Conservation (phyloP, 805 yeast genomes). For the Ogataea degrootiae region DNA sequence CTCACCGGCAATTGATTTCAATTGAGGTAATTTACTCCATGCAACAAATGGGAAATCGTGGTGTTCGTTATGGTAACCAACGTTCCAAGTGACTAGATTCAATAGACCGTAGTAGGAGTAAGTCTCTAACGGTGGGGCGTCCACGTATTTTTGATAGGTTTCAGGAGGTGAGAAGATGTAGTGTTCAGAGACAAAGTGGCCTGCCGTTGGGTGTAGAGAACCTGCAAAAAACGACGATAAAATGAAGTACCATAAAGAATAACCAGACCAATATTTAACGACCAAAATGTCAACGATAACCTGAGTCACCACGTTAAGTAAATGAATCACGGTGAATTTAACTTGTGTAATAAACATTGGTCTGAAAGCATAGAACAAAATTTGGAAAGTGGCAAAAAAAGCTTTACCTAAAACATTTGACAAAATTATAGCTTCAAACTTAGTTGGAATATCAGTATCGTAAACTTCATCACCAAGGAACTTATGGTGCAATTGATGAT, state of each 20-base stretch:
- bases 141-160: constrained; percentile 24
- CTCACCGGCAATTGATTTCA: constrained; percentile 67
- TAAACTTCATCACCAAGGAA: constrained; percentile 77
- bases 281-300: constrained; percentile 52
- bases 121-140: constrained; percentile 68
- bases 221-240: constrained; percentile 85
- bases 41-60: constrained; percentile 94
- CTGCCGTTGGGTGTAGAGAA: constrained; percentile 89
- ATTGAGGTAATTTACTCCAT: constrained; percentile 71
- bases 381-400: constrained; percentile 85
- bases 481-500: constrained; percentile 88
- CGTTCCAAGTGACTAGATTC: constrained; percentile 82
- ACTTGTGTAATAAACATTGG: constrained; percentile 83
- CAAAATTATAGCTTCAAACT: constrained; percentile 65
- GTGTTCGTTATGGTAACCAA: constrained; percentile 91
- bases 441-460: constrained; percentile 88
- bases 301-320: constrained; percentile 62
- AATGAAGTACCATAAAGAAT: constrained; percentile 60
- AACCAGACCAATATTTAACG: constrained; percentile 58
- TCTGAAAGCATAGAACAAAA: constrained; percentile 82
- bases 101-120: constrained; percentile 83
- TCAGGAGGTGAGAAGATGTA: constrained; percentile 62
- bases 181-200: constrained; percentile 95
- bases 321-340: constrained; percentile 69
- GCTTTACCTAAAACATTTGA: constrained; percentile 82